Evolutionary conservation across 2,329 filamentous ascomycete species (phyloP), one percentile per base, ranked within the genome.

Genomic region (Shiraia bambusicola): DNA sequence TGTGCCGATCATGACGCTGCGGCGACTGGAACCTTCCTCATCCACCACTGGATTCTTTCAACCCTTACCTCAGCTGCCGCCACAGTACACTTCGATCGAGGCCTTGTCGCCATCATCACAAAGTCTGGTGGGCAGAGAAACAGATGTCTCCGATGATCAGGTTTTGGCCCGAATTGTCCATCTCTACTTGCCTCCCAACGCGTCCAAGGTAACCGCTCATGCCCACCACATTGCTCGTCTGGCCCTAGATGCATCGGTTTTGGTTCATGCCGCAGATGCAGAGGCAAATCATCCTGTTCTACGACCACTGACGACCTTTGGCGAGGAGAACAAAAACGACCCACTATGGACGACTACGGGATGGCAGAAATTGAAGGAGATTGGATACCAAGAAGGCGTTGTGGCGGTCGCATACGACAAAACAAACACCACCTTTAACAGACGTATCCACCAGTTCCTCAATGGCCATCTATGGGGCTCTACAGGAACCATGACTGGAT

Each of bases 261-360:
- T 56, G n/a, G 41, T 26, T 4, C 48, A 61, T 31, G 42, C 84
- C 13, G 77, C 78, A 0, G 81, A 88, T 59, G 79, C 84, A 0
- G 85, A 88, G 63, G 74, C 71, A 29, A 83, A 86, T 49, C 76
- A 79, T 31, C 83, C 84, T 0, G 80, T 81, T 24, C 65, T 87
- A 3, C 75, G 75, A 29, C 77, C 80, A 1, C 73, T 80, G 9
- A 78, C 83, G 56, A 77, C 78, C 0, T 86, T 86, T 60, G 83
- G 85, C 1, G 42, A 50, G 27, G 72, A 74, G 36, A 77, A 77
- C 35, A 52, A 46, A 4, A 76, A 70, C 6, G 78, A 79, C 33
- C 76, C 81, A 25, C 69, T 88, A 2, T 73, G 86, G 26, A 84
- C 83, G 0, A 76, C 78, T 1, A 77, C 84, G 49, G 85, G 86